Percentiles rank a stretch among this genome's conserved stretches.
Conservation (phyloP, 148 eudicot species). For the Chenopodium berlandieri region DNA sequence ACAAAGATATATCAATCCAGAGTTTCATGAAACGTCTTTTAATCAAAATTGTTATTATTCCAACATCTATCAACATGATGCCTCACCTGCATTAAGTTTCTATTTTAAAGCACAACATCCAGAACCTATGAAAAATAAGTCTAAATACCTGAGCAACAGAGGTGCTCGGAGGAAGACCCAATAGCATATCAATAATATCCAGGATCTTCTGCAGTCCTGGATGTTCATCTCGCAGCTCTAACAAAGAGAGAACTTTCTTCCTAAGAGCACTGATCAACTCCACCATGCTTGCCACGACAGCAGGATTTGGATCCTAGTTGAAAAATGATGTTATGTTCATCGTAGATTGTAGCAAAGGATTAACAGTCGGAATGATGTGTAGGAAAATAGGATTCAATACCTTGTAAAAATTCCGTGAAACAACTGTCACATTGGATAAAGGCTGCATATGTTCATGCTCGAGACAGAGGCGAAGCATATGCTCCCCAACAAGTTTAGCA, state of each 20-base stretch:
- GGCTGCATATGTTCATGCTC: conserved; percentile 61
- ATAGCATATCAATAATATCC: conserved; percentile 72
- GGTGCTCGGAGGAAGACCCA: conserved; percentile 73
- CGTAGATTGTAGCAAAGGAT: neutral
- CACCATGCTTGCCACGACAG: conserved; percentile 74
- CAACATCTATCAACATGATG: neutral
- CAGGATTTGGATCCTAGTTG: conserved; percentile 72
- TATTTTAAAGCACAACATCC: neutral
- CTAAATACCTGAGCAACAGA: conserved; percentile 80
- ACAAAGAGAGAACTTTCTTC: conserved; percentile 41
- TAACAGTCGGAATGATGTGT: neutral
- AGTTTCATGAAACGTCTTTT: no score
- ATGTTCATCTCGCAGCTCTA: conserved; percentile 68
- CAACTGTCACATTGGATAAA: conserved; percentile 31
- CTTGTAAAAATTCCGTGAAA: conserved; percentile 77
- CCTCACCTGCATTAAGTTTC: neutral
- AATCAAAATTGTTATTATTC: no score
- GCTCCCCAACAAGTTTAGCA: conserved; percentile 65
- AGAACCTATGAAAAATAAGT: neutral
- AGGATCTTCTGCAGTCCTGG: conserved; percentile 72
- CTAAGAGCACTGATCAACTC: conserved; percentile 53
- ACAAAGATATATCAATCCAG: no score
- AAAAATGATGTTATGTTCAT: conserved; percentile 4
- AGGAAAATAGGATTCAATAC: conserved; percentile 33
- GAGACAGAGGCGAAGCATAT: conserved; percentile 71